Evolutionary conservation across 179 eudicot genomes (phyloP), one percentile per base, ranked within the genome.

Genomic region (Beta lomatogona): DNA sequence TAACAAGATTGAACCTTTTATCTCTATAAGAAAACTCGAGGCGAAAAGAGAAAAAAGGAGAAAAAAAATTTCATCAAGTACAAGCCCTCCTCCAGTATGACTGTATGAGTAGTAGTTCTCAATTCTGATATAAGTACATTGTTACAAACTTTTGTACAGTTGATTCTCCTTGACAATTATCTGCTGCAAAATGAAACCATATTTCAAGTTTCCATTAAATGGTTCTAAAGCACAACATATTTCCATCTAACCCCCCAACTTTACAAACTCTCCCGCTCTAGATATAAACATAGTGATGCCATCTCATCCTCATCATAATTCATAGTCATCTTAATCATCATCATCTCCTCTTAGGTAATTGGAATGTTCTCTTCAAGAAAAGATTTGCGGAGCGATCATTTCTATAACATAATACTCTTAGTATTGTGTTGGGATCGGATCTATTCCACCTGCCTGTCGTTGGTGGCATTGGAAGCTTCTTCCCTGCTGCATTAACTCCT

Each of bases 381-480:
- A 84, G 78, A 65, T 90, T 92, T 0, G 99, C 92, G 0, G 75
- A 85, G 54, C 82, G 84, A 71, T 94, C 99, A 44, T 95, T 92
- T 80, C 98, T 83, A 82, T 91, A 88, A 78, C 98, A 95, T 73
- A 95, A 81, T 5, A 95, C 93, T 85, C 99, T 89, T 21, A 95
- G 82, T 46, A 95, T 92, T 4, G 98, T 95, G 57, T 95, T 95
- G 0, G 98, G 97, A 74, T 95, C 98, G 0, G 95, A 79, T 25
- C 92, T 79, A 63, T 87, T 90, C 99, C 99, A 95, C 22, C 86
- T 87, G 6, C 97, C 99, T 0, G 99, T 95, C 0, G 99, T 95
- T 2, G 99, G 98, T 13, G 99, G 99, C 98, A 95, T 91, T 0
- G 97, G 94, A 50, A 95, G 80, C 77, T 87, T 92, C 60, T 87